phyloP scores from a whole-genome alignment of 257 asterid species.

The Forsythia suspensa region DNA sequence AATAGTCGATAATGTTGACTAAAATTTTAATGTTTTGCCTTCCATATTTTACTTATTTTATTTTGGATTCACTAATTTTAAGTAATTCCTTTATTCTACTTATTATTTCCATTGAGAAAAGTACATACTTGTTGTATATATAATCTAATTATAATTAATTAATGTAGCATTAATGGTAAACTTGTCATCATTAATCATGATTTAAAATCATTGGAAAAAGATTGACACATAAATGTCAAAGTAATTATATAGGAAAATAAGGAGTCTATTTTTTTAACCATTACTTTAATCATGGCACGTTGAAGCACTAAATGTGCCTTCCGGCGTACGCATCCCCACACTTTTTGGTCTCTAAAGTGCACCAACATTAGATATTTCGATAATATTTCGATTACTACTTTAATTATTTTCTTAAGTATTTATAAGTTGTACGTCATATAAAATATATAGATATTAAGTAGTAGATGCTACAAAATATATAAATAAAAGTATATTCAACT shows the following conservation, averaged over 20 bases:
- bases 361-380: not conserved
- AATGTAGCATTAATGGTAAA: not conserved
- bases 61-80: not conserved
- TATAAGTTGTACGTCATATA: no score
- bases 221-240: not conserved
- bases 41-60: no score
- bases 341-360: not conserved
- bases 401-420: no score
- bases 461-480: no score
- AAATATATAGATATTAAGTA: no score
- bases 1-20: no score
- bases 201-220: not conserved
- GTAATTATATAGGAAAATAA: not conserved
- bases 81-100: not conserved
- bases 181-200: not conserved
- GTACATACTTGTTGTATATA: not conserved
- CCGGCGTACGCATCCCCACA: not conserved
- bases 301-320: not conserved
- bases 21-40: no score
- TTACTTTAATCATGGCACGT: not conserved
- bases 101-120: not conserved
- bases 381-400: no score
- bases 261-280: not conserved
- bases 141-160: not conserved
- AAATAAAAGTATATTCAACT: no score